A percentile compares a stretch with the other conserved stretches of the same genome.
Conservation (phyloP, 257 asterid genomes). For the Ehretia macrophylla region DNA sequence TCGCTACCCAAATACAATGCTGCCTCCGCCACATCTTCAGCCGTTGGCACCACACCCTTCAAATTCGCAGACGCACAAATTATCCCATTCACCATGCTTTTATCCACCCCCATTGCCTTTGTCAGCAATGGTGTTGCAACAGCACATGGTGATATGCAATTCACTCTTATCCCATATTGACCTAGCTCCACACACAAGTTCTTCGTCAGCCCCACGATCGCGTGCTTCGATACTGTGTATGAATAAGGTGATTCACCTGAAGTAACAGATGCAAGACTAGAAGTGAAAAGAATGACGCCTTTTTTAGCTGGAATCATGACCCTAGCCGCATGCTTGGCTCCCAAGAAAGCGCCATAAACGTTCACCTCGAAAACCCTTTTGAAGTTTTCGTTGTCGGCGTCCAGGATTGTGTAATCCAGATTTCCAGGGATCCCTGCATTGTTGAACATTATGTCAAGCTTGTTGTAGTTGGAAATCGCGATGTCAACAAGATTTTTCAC, state of each 20-base stretch:
- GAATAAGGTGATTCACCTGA: constrained; percentile 65
- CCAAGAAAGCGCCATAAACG: constrained; percentile 59
- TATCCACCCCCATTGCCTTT: constrained; percentile 40
- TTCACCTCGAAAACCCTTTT: constrained; percentile 61
- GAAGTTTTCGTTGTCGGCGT: constrained; percentile 51
- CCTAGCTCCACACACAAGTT: constrained; percentile 73
- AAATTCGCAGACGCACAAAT: constrained; percentile 48
- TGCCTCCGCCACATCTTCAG: constrained; percentile 83
- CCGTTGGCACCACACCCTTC: constrained; percentile 54
- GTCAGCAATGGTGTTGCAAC: constrained; percentile 64
- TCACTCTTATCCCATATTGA: constrained; percentile 59
- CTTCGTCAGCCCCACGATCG: constrained; percentile 64
- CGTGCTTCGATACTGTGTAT: constrained; percentile 62
- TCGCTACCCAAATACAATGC: constrained; percentile 63
- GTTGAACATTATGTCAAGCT: constrained; percentile 75
- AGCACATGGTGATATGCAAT: constrained; percentile 68
- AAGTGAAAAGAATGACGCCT: constrained; percentile 53
- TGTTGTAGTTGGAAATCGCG: constrained; percentile 43
- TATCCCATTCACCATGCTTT: constrained; percentile 43
- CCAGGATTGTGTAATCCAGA: constrained; percentile 41
- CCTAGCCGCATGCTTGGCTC: constrained; percentile 70
- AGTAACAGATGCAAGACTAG: constrained; percentile 51
- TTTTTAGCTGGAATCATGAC: constrained; percentile 67
- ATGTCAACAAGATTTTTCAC: constrained; percentile 31
- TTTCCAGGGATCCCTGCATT: constrained; percentile 70